phyloP scores from a whole-genome alignment of 257 asterid genomes.

The Cynanchum wilfordii region DNA sequence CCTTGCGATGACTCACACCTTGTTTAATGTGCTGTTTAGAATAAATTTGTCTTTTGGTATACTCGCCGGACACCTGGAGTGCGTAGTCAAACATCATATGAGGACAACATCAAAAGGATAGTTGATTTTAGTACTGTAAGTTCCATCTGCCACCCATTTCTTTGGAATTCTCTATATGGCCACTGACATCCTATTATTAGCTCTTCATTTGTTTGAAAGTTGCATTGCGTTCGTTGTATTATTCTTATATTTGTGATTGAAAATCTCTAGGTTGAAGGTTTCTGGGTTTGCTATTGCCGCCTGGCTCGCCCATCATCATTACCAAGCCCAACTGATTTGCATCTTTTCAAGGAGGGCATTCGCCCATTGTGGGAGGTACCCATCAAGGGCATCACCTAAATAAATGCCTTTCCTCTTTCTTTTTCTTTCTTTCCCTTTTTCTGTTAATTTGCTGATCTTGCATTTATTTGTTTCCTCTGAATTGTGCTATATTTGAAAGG shows the following conservation, averaged over 20 bases:
- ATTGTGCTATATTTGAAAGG: constrained; percentile 33
- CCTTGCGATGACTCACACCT: neutral
- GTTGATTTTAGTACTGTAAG: constrained; percentile 92
- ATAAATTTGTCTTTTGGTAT: constrained; percentile 88
- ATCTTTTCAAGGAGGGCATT: constrained; percentile 93
- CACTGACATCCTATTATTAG: neutral
- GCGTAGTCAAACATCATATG: constrained; percentile 79
- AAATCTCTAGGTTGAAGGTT: constrained; percentile 68
- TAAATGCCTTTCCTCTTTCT: neutral
- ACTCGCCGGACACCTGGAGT: constrained; percentile 97
- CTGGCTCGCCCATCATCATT: constrained; percentile 75
- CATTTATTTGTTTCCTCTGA: neutral
- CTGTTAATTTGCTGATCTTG: neutral
- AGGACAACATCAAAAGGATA: constrained; percentile 88
- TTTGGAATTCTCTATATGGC: neutral
- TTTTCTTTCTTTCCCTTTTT: neutral
- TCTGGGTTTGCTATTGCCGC: constrained; percentile 97
- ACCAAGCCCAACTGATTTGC: constrained; percentile 96
- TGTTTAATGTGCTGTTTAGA: constrained; percentile 38
- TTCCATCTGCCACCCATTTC: neutral
- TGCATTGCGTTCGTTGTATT: neutral
- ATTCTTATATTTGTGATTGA: constrained; percentile 12
- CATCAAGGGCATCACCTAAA: constrained; percentile 14
- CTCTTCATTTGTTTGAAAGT: constrained; percentile 8
- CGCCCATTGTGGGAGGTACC: constrained; percentile 98